Percentiles rank a stretch among this genome's conserved stretches.
Evolutionary conservation across 352 stramenopile species (phyloP).

Genomic region (Thalassiosira hispida): DNA sequence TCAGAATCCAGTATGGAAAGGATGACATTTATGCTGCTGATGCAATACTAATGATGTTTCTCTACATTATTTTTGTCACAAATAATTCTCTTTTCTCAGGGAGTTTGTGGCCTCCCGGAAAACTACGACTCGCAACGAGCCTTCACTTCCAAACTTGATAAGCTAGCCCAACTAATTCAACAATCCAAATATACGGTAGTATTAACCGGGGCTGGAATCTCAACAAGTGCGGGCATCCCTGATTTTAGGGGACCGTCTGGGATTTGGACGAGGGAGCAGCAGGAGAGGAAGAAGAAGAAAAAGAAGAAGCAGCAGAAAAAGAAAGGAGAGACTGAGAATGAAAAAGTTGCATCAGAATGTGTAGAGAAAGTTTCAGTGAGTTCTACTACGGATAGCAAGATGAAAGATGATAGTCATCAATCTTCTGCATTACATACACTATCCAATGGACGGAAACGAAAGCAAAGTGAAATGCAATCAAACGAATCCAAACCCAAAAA

Average conservation of each 20-base stretch:
- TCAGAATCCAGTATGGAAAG: not conserved
- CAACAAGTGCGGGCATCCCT: constrained; percentile 76
- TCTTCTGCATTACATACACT: constrained; percentile 1
- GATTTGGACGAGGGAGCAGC: constrained; percentile 83
- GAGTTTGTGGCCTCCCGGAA: constrained; percentile 81
- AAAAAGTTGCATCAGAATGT: constrained; percentile 16
- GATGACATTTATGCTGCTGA: not conserved
- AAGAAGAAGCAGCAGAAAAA: constrained; percentile 48
- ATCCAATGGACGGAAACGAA: constrained; percentile 5
- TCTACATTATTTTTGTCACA: no score
- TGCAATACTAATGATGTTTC: no score
- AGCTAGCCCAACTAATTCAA: constrained; percentile 64
- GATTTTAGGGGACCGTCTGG: constrained; percentile 83
- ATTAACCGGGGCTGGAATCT: constrained; percentile 85
- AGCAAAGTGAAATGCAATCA: not conserved
- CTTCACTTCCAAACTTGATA: constrained; percentile 69
- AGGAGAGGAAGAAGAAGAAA: constrained; percentile 50
- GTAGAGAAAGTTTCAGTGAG: not conserved
- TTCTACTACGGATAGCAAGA: not conserved
- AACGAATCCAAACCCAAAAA: not conserved
- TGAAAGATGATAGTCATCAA: constrained; percentile 2
- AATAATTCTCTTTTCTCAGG: constrained; percentile 36
- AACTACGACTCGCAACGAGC: constrained; percentile 65
- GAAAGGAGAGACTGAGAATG: not conserved
- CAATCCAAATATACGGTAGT: constrained; percentile 67